A percentile compares a stretch with the other conserved stretches of the same genome.
These are phyloP conservation scores for Cotoneaster glaucophyllus DNA, from an alignment of 306 rosid genomes.

Conservation along the genomic window DNA sequence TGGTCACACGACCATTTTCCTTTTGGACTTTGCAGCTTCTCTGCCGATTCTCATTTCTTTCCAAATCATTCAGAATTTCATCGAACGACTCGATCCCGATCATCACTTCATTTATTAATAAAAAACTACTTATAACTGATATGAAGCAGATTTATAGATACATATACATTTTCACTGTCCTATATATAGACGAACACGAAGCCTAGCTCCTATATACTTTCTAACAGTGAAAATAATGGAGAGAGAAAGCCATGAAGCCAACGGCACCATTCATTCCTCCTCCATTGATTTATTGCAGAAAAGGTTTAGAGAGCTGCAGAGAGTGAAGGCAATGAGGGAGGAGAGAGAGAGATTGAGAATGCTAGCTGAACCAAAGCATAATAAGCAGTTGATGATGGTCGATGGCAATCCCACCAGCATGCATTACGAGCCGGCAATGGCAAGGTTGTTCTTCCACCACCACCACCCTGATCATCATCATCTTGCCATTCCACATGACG, in stretches of 20 bases:
- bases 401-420: background rate
- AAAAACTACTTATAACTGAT: background rate
- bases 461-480: conserved; percentile 17
- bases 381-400: background rate
- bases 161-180: background rate
- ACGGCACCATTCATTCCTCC: conserved; percentile 40
- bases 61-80: conserved; percentile 35
- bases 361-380: conserved; percentile 20
- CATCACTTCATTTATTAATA: background rate
- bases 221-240: conserved; percentile 27
- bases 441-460: conserved; percentile 22
- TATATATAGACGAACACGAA: conserved; percentile 5
- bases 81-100: conserved; percentile 15
- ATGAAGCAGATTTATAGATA: conserved; percentile 11
- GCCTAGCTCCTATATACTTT: background rate
- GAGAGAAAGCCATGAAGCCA: conserved; percentile 37
- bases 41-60: conserved; percentile 63
- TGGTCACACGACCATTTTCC: conserved; percentile 60
- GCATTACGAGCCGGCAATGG: conserved; percentile 16
- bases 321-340: conserved; percentile 80
- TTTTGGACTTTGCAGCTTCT: conserved; percentile 50
- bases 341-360: conserved; percentile 51
- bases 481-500: background rate
- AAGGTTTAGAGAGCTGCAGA: conserved; percentile 69
- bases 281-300: conserved; percentile 84